These are phyloP conservation scores for Clonostachys solani DNA, from an alignment of 2,329 filamentous ascomycete species.

Conservation along the genomic window DNA sequence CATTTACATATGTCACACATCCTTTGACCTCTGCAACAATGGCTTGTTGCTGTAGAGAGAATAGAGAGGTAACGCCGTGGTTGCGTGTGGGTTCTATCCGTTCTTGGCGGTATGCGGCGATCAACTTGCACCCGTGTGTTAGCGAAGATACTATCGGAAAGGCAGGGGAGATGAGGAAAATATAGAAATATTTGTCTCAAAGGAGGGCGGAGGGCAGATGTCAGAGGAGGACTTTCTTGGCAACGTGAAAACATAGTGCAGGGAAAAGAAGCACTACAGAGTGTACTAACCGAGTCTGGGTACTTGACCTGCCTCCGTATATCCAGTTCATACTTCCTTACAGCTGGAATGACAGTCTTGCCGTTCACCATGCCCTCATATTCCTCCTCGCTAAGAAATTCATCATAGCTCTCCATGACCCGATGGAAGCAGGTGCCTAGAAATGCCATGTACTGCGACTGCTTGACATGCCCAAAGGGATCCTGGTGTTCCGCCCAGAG, in stretches of 20 bases:
- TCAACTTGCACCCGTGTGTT: conserved; percentile 2
- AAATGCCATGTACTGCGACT: conserved; percentile 14
- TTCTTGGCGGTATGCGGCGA: conserved; percentile 5
- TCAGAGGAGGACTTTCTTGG: too few species aligned
- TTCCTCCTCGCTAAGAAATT: conserved; percentile 13
- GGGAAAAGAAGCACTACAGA: not conserved
- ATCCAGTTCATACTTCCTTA: conserved; percentile 11
- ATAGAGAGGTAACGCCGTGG: conserved; percentile 1
- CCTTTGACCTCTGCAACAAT: conserved; percentile 5
- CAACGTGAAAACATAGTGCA: too few species aligned
- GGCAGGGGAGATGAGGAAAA: not conserved
- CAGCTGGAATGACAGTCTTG: conserved; percentile 9
- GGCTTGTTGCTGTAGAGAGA: conserved; percentile 7
- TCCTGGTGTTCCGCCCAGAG: conserved; percentile 17
- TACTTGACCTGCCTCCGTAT: conserved; percentile 14
- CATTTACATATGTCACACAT: conserved; percentile 2
- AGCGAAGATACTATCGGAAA: not conserved
- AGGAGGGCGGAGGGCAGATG: too few species aligned
- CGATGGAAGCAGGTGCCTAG: conserved; percentile 11
- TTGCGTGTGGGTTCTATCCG: conserved; percentile 5
- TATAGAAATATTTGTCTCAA: too few species aligned
- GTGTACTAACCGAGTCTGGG: conserved; percentile 5
- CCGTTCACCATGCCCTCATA: conserved; percentile 14
- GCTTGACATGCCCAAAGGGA: conserved; percentile 15
- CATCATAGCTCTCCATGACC: conserved; percentile 14